Evolutionary conservation across 805 yeast species (phyloP), one percentile per base, ranked within the genome.

Genomic region (Cyberlindnera bimundalis): DNA sequence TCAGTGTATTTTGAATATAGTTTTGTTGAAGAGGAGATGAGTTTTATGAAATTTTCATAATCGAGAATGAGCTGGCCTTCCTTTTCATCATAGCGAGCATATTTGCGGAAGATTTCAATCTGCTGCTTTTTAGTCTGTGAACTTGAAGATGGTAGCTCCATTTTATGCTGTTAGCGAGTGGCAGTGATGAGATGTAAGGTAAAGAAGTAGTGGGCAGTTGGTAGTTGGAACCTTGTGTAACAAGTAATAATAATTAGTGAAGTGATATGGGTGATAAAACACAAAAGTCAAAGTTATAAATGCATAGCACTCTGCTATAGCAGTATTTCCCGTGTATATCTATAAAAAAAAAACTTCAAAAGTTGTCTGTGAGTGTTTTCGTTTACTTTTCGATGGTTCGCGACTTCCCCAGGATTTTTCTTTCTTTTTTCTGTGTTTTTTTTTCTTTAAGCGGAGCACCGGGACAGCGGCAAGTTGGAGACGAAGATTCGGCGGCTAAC

Each of bases 51-150:
- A 26, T 60, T 59, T 26, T 64, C 60, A 40, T 65, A 67, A 29
- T 53, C 58, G 20, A 68, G 45, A 3, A 66, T 57, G 7, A 57
- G 49, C 44, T 64, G 65, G 20, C 58, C 55, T 15, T 47, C 52
- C 19, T 62, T 61, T 12, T 61, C 56, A 38, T 67, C 56, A 21
- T 50, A 49, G 17, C 62, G 58, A 2, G 78, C 70, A 50, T 58
- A 71, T 42, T 65, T 66, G 34, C 63, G 64, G 51, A 71, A 74
- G 15, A 74, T 70, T 33, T 65, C 70, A 12, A 64, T 48, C 51
- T 68, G 71, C 26, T 64, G 65, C 42, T 55, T 57, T 46, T 65
- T 65, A 29, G 65, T 66, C 34, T 60, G 61, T 18, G 71, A 64
- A 37, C 60, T 65, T 6, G 61, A 53, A 34, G 46, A 41, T 3